Evolutionary conservation across 2,329 filamentous ascomycete species (phyloP), one percentile per base, ranked within the genome.

Genomic region (Aspergillus sojae): DNA sequence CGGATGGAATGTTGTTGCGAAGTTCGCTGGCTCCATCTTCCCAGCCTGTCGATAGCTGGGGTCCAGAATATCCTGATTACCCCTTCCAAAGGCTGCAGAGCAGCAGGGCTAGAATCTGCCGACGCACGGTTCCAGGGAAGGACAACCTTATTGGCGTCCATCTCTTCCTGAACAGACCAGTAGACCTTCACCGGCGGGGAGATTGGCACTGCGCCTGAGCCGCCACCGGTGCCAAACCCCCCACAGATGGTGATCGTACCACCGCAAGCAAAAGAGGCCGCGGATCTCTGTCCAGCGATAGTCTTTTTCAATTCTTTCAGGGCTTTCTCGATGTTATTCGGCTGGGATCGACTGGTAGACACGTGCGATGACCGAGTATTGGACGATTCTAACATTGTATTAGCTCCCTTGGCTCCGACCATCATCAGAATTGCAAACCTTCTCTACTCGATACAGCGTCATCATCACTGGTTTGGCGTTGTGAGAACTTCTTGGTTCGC

Each of bases 41-140:
- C 34, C 34, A 1, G 34, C 11, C 34, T 36, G 34, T 36, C 34
- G 11, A 36, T 16, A 14, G 0, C 72, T 71, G 60, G 84, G 81
- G 62, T 88, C 85, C 2, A 82, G 71, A 0, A 87, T 77, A 61
- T 86, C 79, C 62, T 83, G 39, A 2, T 77, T 75, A 0, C 76
- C 76, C 6, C 68, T 65, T 0, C 85, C 85, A 67, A 67, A 86
- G 1, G 79, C 1, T 66, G 58, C 19, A 65, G 56, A 0, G 23
- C 26, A n/a, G 57, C 26, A 2, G 32, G 2, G 28, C 46, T 57
- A 16, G 57, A 58, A n/a, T 57, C 59, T 19, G 45, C 11, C 2
- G 10, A 50, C 7, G 36, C 14, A 11, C 41, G 26, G 10, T 53
- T 19, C 11, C 61, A 14, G 1, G 62, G 66, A 5, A 67, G 46